Conservation (phyloP, 148 eudicot species). For the Hydrangea macrophylla region DNA sequence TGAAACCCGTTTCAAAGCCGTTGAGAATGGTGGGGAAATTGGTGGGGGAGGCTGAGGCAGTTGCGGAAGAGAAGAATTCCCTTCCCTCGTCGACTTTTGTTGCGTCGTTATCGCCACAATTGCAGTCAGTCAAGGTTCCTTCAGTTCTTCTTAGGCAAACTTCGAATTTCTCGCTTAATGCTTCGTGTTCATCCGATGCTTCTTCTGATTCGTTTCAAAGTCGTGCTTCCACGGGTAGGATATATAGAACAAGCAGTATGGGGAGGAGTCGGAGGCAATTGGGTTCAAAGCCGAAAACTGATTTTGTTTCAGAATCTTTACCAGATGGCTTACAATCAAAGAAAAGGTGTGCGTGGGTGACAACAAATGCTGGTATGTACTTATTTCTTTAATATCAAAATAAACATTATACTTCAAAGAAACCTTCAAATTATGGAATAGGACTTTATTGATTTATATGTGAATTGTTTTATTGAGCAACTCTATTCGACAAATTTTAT, state of each 20-base stretch:
- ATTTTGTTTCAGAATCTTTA: slow-evolving; percentile 16
- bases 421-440: neutral
- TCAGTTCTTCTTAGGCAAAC: slow-evolving; percentile 12
- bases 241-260: slow-evolving; percentile 10
- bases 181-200: slow-evolving; percentile 30
- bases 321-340: slow-evolving; percentile 18
- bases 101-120: neutral
- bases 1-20: slow-evolving; percentile 14
- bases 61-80: slow-evolving; percentile 9
- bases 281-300: slow-evolving; percentile 19
- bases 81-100: neutral
- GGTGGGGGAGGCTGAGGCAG: slow-evolving; percentile 4
- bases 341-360: slow-evolving; percentile 35
- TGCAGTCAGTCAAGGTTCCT: slow-evolving; percentile 11
- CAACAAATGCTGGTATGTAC: slow-evolving; percentile 23
- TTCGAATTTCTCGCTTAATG: slow-evolving; percentile 15
- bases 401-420: neutral
- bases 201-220: slow-evolving; percentile 29
- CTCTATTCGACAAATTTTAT: neutral
- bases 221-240: slow-evolving; percentile 24
- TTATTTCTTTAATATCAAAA: neutral
- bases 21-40: slow-evolving; percentile 14
- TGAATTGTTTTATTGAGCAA: neutral
- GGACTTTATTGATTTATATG: neutral
- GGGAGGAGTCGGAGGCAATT: slow-evolving; percentile 16